Evolutionary conservation across 495 filamentous ascomycete species (phyloP).

Genomic region (Penicillium coprophilum): DNA sequence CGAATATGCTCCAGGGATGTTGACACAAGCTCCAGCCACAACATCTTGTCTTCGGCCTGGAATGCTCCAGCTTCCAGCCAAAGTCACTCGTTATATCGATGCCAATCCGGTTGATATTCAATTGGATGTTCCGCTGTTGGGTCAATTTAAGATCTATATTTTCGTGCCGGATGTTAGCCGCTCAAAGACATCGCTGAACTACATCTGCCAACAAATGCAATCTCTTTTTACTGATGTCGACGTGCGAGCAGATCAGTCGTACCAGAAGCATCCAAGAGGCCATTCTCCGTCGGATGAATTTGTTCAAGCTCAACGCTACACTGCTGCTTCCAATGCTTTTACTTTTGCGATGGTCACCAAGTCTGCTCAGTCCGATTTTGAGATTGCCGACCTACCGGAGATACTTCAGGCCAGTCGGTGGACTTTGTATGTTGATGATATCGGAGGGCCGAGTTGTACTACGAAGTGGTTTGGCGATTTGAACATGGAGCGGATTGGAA

Average conservation of each 20-base stretch:
- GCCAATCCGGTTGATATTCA: conserved; percentile 71
- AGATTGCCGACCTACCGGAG: conserved; percentile 59
- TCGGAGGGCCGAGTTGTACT: conserved; percentile 53
- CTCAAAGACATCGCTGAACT: conserved; percentile 53
- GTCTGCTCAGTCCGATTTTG: conserved; percentile 55
- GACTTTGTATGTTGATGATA: conserved; percentile 66
- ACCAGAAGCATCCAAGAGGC: conserved; percentile 50
- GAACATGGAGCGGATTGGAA: conserved; percentile 48
- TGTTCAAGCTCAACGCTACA: conserved; percentile 60
- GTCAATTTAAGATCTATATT: conserved; percentile 69
- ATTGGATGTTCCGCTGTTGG: conserved; percentile 66
- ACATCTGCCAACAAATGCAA: conserved; percentile 47
- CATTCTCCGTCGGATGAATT: conserved; percentile 55
- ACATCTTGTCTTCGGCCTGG: conserved; percentile 48
- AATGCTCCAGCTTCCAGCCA: conserved; percentile 59
- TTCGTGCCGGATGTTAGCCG: conserved; percentile 56
- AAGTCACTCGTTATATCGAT: conserved; percentile 66
- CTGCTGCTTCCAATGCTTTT: conserved; percentile 55
- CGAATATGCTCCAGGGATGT: conserved; percentile 57
- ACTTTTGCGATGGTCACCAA: conserved; percentile 59
- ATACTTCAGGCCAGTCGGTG: conserved; percentile 60
- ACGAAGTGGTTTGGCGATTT: conserved; percentile 64
- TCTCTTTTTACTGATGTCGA: conserved; percentile 48
- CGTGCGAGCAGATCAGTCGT: conserved; percentile 50
- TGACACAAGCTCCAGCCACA: conserved; percentile 43